These are phyloP conservation scores for Lentinus brumalis DNA, from an alignment of 768 basidiomycete species.

Conservation along the genomic window DNA sequence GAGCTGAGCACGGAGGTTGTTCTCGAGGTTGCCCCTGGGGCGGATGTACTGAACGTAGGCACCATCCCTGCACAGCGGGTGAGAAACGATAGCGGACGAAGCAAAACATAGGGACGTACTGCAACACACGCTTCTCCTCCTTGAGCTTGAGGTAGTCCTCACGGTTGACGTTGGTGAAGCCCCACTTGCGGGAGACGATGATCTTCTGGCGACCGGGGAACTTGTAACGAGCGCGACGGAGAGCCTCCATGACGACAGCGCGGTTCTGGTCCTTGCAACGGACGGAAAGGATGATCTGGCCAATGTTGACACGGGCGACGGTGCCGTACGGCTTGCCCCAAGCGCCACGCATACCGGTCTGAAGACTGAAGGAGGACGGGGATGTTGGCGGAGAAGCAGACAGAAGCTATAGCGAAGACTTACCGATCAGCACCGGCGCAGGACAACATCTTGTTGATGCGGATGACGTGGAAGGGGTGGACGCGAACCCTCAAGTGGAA, in stretches of 20 bases:
- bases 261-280: slow-evolving; percentile 90
- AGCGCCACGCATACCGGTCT: slow-evolving; percentile 98
- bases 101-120: slow-evolving; percentile 52
- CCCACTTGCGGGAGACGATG: slow-evolving; percentile 97
- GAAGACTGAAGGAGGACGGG: slow-evolving; percentile 54
- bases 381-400: neutral
- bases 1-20: slow-evolving; percentile 84
- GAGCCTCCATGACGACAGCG: slow-evolving; percentile 91
- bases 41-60: slow-evolving; percentile 94
- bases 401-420: slow-evolving; percentile 25
- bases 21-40: slow-evolving; percentile 81
- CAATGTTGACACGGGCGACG: slow-evolving; percentile 95
- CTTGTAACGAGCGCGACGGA: slow-evolving; percentile 98
- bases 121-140: slow-evolving; percentile 86
- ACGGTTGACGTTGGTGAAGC: slow-evolving; percentile 93
- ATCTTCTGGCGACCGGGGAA: slow-evolving; percentile 99
- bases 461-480: slow-evolving; percentile 98
- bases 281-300: slow-evolving; percentile 91
- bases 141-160: slow-evolving; percentile 88
- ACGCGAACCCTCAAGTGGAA: slow-evolving; percentile 98
- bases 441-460: slow-evolving; percentile 99
- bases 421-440: slow-evolving; percentile 98
- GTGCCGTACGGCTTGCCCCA: slow-evolving; percentile 99
- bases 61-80: slow-evolving; percentile 67
- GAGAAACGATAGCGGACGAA: slow-evolving; percentile 3